Percentiles rank a stretch among this genome's conserved stretches.
Conservation (phyloP, 306 rosid genomes). For the Hippophae rhamnoides region DNA sequence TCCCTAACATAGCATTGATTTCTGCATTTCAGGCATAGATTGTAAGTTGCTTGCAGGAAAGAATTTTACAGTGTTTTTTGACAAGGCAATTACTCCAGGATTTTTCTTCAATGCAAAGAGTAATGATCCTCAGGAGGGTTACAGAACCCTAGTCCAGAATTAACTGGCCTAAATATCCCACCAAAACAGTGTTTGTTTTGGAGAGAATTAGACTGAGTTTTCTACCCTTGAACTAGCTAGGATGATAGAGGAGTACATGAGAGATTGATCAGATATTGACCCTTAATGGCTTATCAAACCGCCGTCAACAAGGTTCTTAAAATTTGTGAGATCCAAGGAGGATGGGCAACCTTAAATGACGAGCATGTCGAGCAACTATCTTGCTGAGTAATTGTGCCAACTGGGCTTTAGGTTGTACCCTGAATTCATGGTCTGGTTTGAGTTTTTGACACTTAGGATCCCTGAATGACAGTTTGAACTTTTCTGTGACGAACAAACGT, state of each 20-base stretch:
- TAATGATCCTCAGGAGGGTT: slow-evolving; percentile 86
- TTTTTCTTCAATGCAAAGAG: slow-evolving; percentile 73
- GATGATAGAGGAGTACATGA: slow-evolving; percentile 86
- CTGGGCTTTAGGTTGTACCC: slow-evolving; percentile 19
- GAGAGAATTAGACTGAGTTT: slow-evolving; percentile 85
- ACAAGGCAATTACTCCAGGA: slow-evolving; percentile 84
- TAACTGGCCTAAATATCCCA: slow-evolving; percentile 65
- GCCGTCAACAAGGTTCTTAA: slow-evolving; percentile 74
- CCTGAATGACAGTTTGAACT: too few relatives aligned
- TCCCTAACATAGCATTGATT: slow-evolving; percentile 8
- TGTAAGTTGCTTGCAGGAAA: slow-evolving; percentile 84
- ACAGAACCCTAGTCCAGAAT: slow-evolving; percentile 75
- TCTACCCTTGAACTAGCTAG: slow-evolving; percentile 80
- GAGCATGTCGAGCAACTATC: slow-evolving; percentile 74
- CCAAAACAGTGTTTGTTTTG: slow-evolving; percentile 67
- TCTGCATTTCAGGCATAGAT: slow-evolving; percentile 48
- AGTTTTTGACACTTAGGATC: too few relatives aligned
- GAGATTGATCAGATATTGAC: slow-evolving; percentile 64
- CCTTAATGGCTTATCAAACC: slow-evolving; percentile 81
- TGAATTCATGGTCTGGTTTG: too few relatives aligned
- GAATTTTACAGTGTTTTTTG: slow-evolving; percentile 47
- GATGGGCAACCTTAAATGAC: slow-evolving; percentile 76
- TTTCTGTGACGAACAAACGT: too few relatives aligned
- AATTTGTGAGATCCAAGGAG: slow-evolving; percentile 63
- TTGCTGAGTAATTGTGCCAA: slow-evolving; percentile 80